Evolutionary conservation across 768 basidiomycete species (phyloP).

Genomic region (Tubosaeta sp.): DNA sequence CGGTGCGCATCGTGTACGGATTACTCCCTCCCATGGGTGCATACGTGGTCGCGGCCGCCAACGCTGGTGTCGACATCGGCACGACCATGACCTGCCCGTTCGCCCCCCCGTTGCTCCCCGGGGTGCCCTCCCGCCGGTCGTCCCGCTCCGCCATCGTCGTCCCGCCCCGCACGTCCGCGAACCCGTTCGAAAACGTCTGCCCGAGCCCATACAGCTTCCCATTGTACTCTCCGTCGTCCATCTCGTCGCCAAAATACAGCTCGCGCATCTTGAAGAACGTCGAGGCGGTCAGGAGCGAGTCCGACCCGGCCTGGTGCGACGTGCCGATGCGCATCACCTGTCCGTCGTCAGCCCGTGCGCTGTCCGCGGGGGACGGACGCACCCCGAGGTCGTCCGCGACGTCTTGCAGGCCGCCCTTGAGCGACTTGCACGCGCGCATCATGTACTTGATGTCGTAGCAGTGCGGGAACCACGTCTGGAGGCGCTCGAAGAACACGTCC

Average conservation of each 20-base stretch:
- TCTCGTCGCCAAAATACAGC: slow-evolving; percentile 83
- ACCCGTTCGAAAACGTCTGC: slow-evolving; percentile 73
- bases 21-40: slow-evolving; percentile 56
- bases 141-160: slow-evolving; percentile 49
- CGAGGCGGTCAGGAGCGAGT: slow-evolving; percentile 86
- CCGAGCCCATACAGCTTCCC: slow-evolving; percentile 83
- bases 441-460: slow-evolving; percentile 98
- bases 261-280: slow-evolving; percentile 97
- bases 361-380: slow-evolving; percentile 27
- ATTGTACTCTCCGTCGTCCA: slow-evolving; percentile 80
- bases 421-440: slow-evolving; percentile 79
- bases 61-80: slow-evolving; percentile 36
- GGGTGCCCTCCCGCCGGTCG: slow-evolving; percentile 57
- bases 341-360: not conserved
- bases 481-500: slow-evolving; percentile 82
- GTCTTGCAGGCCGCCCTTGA: slow-evolving; percentile 88
- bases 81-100: slow-evolving; percentile 36
- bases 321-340: slow-evolving; percentile 86
- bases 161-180: slow-evolving; percentile 64
- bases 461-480: slow-evolving; percentile 90
- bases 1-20: slow-evolving; percentile 56
- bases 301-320: slow-evolving; percentile 96
- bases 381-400: slow-evolving; percentile 96
- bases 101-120: slow-evolving; percentile 25
- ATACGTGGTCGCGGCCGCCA: slow-evolving; percentile 50